Percentiles rank a stretch among this genome's conserved stretches.
Evolutionary conservation across 2,329 filamentous ascomycete genomes (phyloP).

Genomic region (Diaporthe longicolla): DNA sequence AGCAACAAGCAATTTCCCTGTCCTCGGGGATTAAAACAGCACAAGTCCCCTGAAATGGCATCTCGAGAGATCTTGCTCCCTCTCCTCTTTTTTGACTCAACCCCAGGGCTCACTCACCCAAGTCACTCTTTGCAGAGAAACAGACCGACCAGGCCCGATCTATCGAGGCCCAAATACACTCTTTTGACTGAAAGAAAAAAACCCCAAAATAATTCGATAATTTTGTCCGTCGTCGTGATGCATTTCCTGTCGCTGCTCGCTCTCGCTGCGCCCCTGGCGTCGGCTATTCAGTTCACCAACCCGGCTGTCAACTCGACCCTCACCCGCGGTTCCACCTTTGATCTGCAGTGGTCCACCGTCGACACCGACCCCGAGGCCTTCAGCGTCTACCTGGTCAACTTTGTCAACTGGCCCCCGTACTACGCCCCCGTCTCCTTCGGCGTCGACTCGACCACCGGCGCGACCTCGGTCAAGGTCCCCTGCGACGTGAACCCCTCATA

Average conservation of each 20-base stretch:
- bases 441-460: slow-evolving; percentile 52
- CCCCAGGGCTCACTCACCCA: slow-evolving; percentile 35
- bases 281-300: slow-evolving; percentile 50
- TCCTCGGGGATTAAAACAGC: slow-evolving; percentile 27
- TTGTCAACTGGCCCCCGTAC: slow-evolving; percentile 59
- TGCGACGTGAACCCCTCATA: slow-evolving; percentile 53
- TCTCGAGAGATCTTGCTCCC: background rate
- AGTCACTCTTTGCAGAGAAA: slow-evolving; percentile 37
- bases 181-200: background rate
- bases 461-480: slow-evolving; percentile 54
- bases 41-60: slow-evolving; percentile 19
- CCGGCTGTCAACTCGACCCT: slow-evolving; percentile 55
- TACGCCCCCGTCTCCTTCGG: slow-evolving; percentile 55
- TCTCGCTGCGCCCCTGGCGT: slow-evolving; percentile 50
- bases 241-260: slow-evolving; percentile 48
- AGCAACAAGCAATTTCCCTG: slow-evolving; percentile 28
- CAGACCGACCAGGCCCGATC: slow-evolving; percentile 20
- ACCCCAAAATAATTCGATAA: background rate
- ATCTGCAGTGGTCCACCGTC: slow-evolving; percentile 55
- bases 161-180: slow-evolving; percentile 21
- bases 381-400: slow-evolving; percentile 61
- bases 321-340: slow-evolving; percentile 52
- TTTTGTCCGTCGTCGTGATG: slow-evolving; percentile 43
- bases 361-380: slow-evolving; percentile 57
- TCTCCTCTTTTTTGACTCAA: slow-evolving; percentile 26